A percentile compares a stretch with the other conserved stretches of the same genome.
Evolutionary conservation across 2,329 filamentous ascomycete genomes (phyloP).

Genomic region (Hypoxylon sp.): DNA sequence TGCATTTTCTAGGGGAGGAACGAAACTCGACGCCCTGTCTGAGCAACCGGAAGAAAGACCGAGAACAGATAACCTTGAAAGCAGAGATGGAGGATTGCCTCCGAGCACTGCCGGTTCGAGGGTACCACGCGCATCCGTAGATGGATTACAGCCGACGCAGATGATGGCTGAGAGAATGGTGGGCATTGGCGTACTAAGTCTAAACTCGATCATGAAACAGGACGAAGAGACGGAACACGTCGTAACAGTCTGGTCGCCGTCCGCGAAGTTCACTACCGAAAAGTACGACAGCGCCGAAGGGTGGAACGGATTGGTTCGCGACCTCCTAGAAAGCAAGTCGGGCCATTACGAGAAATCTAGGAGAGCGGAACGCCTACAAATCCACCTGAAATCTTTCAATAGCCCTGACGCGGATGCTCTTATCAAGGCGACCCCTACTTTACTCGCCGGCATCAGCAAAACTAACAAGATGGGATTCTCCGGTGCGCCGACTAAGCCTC

Average conservation of each 20-base stretch:
- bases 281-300: constrained; percentile 72
- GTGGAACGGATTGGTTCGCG: constrained; percentile 80
- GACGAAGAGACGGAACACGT: constrained; percentile 81
- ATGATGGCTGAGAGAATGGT: constrained; percentile 76
- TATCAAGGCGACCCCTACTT: constrained; percentile 88
- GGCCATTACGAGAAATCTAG: constrained; percentile 81
- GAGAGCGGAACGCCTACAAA: constrained; percentile 81
- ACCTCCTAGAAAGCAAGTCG: constrained; percentile 80
- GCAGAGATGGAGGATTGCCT: constrained; percentile 62
- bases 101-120: constrained; percentile 71
- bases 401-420: constrained; percentile 83
- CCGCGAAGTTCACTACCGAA: constrained; percentile 67
- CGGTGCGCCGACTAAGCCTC: constrained; percentile 86
- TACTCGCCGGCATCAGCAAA: constrained; percentile 84
- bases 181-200: constrained; percentile 81
- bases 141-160: constrained; percentile 54
- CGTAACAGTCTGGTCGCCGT: constrained; percentile 82
- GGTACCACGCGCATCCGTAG: constrained; percentile 56
- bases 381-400: constrained; percentile 84
- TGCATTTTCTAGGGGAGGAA: constrained; percentile 67
- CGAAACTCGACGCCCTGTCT: constrained; percentile 70
- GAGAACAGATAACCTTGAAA: constrained; percentile 56
- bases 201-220: constrained; percentile 81
- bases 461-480: constrained; percentile 95
- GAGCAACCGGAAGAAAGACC: constrained; percentile 63